Evolutionary conservation across 805 yeast genomes (phyloP), one percentile per base, ranked within the genome.

Genomic region (Candida maesae): DNA sequence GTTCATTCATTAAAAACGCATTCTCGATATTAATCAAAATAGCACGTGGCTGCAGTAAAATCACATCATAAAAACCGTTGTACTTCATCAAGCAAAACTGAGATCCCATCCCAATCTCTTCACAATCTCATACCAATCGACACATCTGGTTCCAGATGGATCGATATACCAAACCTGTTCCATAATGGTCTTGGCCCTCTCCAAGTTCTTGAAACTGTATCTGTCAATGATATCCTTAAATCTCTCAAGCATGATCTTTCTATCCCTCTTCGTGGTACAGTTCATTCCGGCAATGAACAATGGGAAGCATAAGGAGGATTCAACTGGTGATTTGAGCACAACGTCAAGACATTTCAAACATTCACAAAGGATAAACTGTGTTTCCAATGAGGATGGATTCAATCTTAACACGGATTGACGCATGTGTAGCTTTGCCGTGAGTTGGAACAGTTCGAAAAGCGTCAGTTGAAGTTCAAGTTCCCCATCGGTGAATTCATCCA

Each of bases 251-350:
- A 84, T 78, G 33, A 61, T 56, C n/a, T 58, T 56, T 16, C 86
- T 68, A 47, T 77, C 81, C n/a, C 51, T 63, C n/a, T 55, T 56
- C 1, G 74, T 69, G 5, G 76, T 71, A 49, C 84, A 74, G 56
- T 79, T 80, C 54, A 85, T 73, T 2, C 91, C 95, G 2, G 88
- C 83, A 16, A 86, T 76, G 56, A 86, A 86, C 47, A 84, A 60
- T 0, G 95, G 95, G 60, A 86, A 85, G 29, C 84, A 81, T 13
- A 84, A 59, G 2, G 83, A 77, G 3, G 86, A 80, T 53, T 84
- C 89, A 32, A 84, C 81, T 1, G 76, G 72, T 0, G 91, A 69
- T 2, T 77, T 86, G 27, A 85, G 54, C 5, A 84, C 70, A 3
- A 76, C 68, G 49, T 81, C 86, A 18, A 85, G 60, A 42, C 82